Conservation (phyloP, 495 filamentous ascomycete species). For the Aspergillus ostianus region DNA sequence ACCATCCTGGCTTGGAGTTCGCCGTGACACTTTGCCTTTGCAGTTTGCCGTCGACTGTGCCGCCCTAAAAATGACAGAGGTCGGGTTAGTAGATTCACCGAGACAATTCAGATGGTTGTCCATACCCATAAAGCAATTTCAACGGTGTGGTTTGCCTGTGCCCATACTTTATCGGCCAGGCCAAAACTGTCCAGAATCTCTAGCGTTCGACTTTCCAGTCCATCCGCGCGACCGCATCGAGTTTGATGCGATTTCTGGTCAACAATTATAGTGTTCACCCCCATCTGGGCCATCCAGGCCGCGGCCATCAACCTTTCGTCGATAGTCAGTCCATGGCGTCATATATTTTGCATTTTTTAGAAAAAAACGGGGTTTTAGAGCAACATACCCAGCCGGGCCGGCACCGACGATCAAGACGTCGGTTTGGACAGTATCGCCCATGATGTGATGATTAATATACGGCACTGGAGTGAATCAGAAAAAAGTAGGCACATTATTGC, state of each 20-base stretch:
- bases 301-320: constrained; percentile 51
- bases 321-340: neutral
- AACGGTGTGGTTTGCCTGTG: constrained; percentile 11
- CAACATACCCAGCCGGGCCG: constrained; percentile 47
- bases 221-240: constrained; percentile 65
- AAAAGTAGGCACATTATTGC: neutral
- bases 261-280: constrained; percentile 42
- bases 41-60: constrained; percentile 1
- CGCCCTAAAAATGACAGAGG: neutral
- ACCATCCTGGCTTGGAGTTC: constrained; percentile 13
- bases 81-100: neutral
- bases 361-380: neutral
- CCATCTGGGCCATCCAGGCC: constrained; percentile 52
- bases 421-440: constrained; percentile 10
- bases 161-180: constrained; percentile 45
- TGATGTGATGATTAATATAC: neutral
- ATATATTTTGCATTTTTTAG: neutral
- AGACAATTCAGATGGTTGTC: too few relatives aligned
- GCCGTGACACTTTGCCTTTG: constrained; percentile 5
- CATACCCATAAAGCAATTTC: constrained; percentile 16
- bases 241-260: constrained; percentile 52
- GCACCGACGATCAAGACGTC: constrained; percentile 43
- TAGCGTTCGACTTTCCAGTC: constrained; percentile 66
- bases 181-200: constrained; percentile 73
- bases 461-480: neutral